phyloP scores from a whole-genome alignment of 352 stramenopile species.

The Phytophthora sp. region DNA sequence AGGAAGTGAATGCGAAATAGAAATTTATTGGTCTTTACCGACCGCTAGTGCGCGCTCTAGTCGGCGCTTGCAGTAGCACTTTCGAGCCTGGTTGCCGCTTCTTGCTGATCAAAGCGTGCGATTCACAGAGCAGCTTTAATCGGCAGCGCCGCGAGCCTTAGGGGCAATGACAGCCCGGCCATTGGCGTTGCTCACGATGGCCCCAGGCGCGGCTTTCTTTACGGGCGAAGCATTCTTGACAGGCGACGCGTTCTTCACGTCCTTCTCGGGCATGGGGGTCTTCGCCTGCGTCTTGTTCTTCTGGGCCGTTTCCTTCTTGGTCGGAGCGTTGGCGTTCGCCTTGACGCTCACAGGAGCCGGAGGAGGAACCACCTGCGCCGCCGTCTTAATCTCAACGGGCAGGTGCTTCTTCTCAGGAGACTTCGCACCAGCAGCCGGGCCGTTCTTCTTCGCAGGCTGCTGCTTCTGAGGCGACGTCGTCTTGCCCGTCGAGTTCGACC shows the following conservation, averaged over 20 bases:
- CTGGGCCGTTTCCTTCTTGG: too few species aligned
- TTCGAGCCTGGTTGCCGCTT: too few species aligned
- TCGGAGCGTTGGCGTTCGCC: neutral
- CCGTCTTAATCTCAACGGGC: slow-evolving; percentile 2
- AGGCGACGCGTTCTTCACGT: neutral
- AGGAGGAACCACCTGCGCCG: slow-evolving; percentile 1
- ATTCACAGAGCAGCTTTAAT: too few species aligned
- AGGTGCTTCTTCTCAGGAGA: slow-evolving; percentile 7
- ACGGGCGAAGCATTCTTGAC: slow-evolving; percentile 4
- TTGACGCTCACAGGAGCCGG: slow-evolving; percentile 1
- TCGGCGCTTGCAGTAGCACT: too few species aligned
- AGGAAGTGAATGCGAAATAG: too few species aligned
- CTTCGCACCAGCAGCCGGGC: neutral
- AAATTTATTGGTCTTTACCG: too few species aligned
- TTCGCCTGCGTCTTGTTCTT: too few species aligned
- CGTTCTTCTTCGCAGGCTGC: slow-evolving; percentile 8
- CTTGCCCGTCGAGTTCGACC: neutral
- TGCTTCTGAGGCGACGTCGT: neutral
- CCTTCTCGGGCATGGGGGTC: neutral
- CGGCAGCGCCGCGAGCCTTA: neutral
- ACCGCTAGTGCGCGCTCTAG: too few species aligned
- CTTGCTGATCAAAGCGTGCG: too few species aligned
- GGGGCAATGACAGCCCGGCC: neutral
- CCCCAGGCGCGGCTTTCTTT: neutral
- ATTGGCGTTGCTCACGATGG: slow-evolving; percentile 5